Evolutionary conservation across 108 stramenopile genomes (phyloP).

Genomic region (Nitzschia sp.): DNA sequence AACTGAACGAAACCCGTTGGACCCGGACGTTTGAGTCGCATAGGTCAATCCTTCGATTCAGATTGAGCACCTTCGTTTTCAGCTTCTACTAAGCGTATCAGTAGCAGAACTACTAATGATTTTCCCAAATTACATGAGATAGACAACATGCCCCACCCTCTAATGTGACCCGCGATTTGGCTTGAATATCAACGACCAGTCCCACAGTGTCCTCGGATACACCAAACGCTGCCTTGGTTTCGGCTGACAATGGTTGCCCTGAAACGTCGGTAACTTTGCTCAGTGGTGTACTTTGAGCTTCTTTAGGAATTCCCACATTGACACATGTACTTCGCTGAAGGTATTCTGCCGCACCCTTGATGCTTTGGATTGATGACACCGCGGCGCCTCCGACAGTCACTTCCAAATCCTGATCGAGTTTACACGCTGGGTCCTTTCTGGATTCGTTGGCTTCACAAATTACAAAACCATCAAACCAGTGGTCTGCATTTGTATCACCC

Average conservation of each 20-base stretch:
- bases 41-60: too few species aligned
- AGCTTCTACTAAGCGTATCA: neutral
- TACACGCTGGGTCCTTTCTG: constrained; percentile 66
- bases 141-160: constrained; percentile 78
- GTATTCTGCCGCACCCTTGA: constrained; percentile 75
- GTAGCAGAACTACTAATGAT: constrained; percentile 3
- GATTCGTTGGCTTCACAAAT: constrained; percentile 88
- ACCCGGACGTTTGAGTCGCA: too few species aligned
- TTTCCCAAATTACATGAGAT: constrained; percentile 85
- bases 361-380: constrained; percentile 28
- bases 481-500: constrained; percentile 38
- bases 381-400: constrained; percentile 55
- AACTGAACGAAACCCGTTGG: too few species aligned
- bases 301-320: constrained; percentile 58
- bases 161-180: constrained; percentile 48
- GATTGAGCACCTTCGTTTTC: neutral
- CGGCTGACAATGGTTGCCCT: constrained; percentile 18
- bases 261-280: constrained; percentile 31
- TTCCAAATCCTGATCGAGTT: constrained; percentile 60
- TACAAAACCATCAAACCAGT: constrained; percentile 68
- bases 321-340: constrained; percentile 79
- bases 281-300: constrained; percentile 48
- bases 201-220: constrained; percentile 36
- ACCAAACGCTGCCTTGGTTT: constrained; percentile 31
- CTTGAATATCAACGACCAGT: constrained; percentile 40